Evolutionary conservation across 257 asterid species (phyloP).

Genomic region (Solanum paucissectum): DNA sequence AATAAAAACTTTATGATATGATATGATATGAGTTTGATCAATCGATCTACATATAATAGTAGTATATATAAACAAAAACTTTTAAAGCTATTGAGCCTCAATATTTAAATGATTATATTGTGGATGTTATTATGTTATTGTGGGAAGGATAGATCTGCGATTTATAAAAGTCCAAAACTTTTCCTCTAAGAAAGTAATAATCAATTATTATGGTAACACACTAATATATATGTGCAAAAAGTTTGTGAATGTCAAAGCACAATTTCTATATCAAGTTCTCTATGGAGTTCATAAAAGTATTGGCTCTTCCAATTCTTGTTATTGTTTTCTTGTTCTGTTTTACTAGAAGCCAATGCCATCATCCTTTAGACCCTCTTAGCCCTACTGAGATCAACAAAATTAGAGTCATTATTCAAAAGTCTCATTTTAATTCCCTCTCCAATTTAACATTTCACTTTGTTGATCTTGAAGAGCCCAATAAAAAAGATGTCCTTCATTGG

Average conservation of each 20-base stretch:
- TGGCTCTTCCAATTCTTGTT: slow-evolving; percentile 6
- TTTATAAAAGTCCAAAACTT: not conserved
- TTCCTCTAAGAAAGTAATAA: not conserved
- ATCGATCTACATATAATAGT: too few species aligned
- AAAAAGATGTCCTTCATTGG: slow-evolving; percentile 44
- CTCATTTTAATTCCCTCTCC: slow-evolving; percentile 15
- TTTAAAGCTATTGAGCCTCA: too few species aligned
- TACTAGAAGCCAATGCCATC: slow-evolving; percentile 23
- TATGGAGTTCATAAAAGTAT: not conserved
- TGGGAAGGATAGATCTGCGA: not conserved
- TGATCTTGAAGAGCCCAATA: slow-evolving; percentile 58
- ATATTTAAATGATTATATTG: not conserved
- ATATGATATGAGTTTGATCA: too few species aligned
- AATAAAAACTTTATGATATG: not conserved
- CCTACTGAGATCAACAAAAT: slow-evolving; percentile 37
- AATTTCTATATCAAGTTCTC: not conserved
- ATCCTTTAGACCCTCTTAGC: slow-evolving; percentile 66
- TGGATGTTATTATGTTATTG: not conserved
- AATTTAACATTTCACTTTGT: slow-evolving; percentile 49
- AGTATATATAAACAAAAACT: too few species aligned
- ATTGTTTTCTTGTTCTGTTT: not conserved
- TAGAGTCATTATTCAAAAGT: slow-evolving; percentile 27
- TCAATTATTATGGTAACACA: not conserved
- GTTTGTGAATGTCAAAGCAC: not conserved
- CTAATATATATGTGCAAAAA: not conserved